phyloP scores from a whole-genome alignment of 2,329 filamentous ascomycete genomes.

The Neurospora sp. region DNA sequence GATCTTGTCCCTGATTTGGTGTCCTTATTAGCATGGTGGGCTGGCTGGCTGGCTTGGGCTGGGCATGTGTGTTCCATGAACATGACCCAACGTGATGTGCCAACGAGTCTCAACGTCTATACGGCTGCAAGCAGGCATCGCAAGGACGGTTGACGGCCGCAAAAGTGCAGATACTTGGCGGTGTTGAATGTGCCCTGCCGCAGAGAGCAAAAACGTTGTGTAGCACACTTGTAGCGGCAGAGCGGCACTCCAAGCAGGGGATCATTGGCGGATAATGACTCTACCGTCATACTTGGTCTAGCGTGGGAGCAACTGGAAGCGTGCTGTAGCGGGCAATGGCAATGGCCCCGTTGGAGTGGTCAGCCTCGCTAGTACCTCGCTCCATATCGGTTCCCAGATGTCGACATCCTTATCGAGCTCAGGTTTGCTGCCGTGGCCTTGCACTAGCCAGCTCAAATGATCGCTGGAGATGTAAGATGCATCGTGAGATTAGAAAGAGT shows the following conservation, averaged over 20 bases:
- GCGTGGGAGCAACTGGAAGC: neutral
- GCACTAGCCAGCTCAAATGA: neutral
- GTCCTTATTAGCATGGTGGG: neutral
- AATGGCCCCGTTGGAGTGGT: neutral
- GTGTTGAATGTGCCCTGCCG: neutral
- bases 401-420: neutral
- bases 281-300: neutral
- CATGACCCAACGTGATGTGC: constrained; percentile 5
- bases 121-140: neutral
- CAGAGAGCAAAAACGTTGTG: neutral
- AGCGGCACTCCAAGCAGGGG: neutral
- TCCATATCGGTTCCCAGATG: neutral
- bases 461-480: neutral
- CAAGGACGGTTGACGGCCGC: neutral
- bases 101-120: constrained; percentile 3
- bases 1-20: constrained; percentile 11
- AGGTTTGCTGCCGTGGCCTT: neutral
- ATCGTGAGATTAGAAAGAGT: neutral
- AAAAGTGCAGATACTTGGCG: neutral
- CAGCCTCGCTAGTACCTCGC: neutral
- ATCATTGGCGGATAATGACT: neutral
- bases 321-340: neutral
- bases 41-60: neutral
- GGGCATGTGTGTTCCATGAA: constrained; percentile 5
- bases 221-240: neutral